Conservation (phyloP, 306 rosid genomes). For the Prunus davidiana region DNA sequence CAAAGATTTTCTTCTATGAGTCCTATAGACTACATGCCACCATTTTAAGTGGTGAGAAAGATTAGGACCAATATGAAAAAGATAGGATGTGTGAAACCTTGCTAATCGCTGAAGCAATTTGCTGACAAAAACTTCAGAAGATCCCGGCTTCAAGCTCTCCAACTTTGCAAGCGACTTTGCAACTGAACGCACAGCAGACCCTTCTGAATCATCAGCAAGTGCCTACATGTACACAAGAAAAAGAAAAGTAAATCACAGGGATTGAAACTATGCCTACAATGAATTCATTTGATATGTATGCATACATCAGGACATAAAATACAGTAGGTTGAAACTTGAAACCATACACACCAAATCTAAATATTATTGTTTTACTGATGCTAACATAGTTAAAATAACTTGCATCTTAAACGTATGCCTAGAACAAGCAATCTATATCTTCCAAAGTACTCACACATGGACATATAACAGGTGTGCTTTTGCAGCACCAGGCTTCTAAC, state of each 20-base stretch:
- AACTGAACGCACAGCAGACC: constrained; percentile 46
- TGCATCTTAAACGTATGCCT: background rate
- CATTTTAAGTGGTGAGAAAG: background rate
- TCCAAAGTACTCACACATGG: background rate
- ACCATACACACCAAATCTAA: background rate
- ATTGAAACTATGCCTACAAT: background rate
- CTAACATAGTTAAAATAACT: background rate
- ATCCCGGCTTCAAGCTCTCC: constrained; percentile 77
- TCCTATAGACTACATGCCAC: constrained; percentile 2
- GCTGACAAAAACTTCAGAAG: constrained; percentile 67
- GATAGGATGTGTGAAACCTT: constrained; percentile 43
- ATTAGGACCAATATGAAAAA: background rate
- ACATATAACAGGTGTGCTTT: background rate
- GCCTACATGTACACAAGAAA: constrained; percentile 36
- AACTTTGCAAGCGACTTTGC: constrained; percentile 61
- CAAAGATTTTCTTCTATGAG: constrained; percentile 17
- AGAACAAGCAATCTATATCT: background rate
- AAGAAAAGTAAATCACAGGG: background rate
- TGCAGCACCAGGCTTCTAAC: background rate
- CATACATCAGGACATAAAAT: constrained; percentile 3
- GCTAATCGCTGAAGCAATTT: constrained; percentile 77
- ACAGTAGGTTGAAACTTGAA: background rate
- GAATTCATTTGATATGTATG: background rate
- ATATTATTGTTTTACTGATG: constrained; percentile 1
- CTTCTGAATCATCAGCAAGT: constrained; percentile 72